phyloP scores from a whole-genome alignment of 345 rosid species.

The Eucalyptus rudis region DNA sequence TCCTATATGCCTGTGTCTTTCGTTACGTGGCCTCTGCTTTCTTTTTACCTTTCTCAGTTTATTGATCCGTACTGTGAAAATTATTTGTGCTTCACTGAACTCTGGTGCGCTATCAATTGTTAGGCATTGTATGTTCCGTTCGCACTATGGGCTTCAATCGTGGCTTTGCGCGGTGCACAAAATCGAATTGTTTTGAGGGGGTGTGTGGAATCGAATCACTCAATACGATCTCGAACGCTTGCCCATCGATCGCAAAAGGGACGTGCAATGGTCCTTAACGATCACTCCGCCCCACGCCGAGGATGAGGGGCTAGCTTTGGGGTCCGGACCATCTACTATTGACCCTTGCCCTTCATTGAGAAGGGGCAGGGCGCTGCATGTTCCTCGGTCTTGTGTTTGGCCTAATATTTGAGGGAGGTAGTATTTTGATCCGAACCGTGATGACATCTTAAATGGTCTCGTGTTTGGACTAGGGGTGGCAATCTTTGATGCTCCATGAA shows the following conservation, averaged over 20 bases:
- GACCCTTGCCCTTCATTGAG: background rate
- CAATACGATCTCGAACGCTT: background rate
- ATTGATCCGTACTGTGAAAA: background rate
- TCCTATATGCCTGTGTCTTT: background rate
- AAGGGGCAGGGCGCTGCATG: background rate
- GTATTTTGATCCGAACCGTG: background rate
- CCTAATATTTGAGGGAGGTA: background rate
- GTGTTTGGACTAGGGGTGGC: background rate
- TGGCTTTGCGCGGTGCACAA: background rate
- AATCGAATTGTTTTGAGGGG: background rate
- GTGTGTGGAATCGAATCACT: background rate
- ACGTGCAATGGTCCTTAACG: background rate
- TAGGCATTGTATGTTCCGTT: background rate
- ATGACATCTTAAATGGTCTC: background rate
- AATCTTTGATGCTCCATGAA: background rate
- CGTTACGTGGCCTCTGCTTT: background rate
- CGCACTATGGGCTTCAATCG: background rate
- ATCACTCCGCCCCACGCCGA: accelerated
- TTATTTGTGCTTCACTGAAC: background rate
- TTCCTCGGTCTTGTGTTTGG: background rate
- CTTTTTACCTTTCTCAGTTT: background rate
- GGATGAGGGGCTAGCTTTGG: background rate
- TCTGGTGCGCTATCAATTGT: background rate
- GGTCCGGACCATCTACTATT: background rate
- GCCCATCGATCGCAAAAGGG: background rate